Percentiles rank a stretch among this genome's conserved stretches.
phyloP scores from a whole-genome alignment of 2,329 filamentous ascomycete species.

The Dryadomyces sulphureus region DNA sequence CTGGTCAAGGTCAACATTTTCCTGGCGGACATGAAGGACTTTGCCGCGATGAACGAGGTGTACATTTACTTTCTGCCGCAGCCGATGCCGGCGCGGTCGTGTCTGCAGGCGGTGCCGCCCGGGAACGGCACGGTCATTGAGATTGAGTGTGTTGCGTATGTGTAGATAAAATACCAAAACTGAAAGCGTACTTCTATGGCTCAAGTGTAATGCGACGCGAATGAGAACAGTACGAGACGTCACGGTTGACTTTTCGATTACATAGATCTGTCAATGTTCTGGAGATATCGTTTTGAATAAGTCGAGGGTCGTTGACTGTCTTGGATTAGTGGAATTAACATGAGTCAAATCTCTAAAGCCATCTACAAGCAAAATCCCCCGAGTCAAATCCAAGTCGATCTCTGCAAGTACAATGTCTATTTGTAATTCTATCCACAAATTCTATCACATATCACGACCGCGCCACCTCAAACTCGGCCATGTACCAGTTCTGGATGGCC shows the following conservation, averaged over 20 bases:
- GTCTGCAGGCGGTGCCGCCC: slow-evolving; percentile 75
- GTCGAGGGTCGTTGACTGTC: too few species aligned
- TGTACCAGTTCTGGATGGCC: slow-evolving; percentile 36
- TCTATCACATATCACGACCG: slow-evolving; percentile 14
- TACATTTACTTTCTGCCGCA: slow-evolving; percentile 50
- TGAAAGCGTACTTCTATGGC: too few species aligned
- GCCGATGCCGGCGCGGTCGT: slow-evolving; percentile 68
- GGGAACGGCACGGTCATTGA: slow-evolving; percentile 77
- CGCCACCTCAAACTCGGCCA: slow-evolving; percentile 22
- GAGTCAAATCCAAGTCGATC: too few species aligned
- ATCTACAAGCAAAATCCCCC: too few species aligned
- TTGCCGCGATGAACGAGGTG: slow-evolving; percentile 41
- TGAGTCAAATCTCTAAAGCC: too few species aligned
- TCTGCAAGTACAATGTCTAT: too few species aligned
- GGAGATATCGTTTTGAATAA: too few species aligned
- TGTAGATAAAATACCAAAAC: slow-evolving; percentile 14
- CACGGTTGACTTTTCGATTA: too few species aligned
- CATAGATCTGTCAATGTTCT: too few species aligned
- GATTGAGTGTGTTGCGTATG: slow-evolving; percentile 73
- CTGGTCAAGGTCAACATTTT: slow-evolving; percentile 55
- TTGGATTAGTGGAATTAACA: too few species aligned
- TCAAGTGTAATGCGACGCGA: too few species aligned
- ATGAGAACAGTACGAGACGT: too few species aligned
- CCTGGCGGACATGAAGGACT: slow-evolving; percentile 49
- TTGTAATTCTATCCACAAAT: background rate